These are phyloP conservation scores for Jacaranda copaia DNA, from an alignment of 257 asterid genomes.

Conservation along the genomic window DNA sequence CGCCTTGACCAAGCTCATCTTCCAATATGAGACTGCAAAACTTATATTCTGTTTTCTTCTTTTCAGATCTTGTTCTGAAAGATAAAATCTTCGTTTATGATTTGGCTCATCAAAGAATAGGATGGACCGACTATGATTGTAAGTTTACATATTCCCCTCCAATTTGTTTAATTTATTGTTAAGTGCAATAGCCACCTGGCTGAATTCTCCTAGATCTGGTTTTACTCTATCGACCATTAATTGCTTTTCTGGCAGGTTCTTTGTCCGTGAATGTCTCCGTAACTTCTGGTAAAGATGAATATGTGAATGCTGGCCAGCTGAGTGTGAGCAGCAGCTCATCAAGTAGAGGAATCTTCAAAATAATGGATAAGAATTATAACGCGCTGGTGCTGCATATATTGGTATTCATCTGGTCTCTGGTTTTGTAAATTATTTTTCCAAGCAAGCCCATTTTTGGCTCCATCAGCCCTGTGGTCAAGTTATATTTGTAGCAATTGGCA, in stretches of 20 bases:
- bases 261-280: constrained; percentile 56
- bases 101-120: constrained; percentile 61
- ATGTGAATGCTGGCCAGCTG: constrained; percentile 57
- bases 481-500: constrained; percentile 41
- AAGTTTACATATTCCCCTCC: constrained; percentile 31
- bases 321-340: constrained; percentile 52
- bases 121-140: constrained; percentile 76
- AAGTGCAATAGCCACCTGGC: too few species aligned
- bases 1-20: not conserved
- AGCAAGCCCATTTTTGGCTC: constrained; percentile 29
- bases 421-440: constrained; percentile 39
- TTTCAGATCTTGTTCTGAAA: constrained; percentile 67
- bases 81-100: constrained; percentile 74
- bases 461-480: constrained; percentile 32
- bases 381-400: constrained; percentile 38
- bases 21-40: constrained; percentile 2
- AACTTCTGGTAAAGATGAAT: constrained; percentile 53
- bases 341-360: constrained; percentile 28
- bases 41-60: constrained; percentile 21
- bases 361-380: constrained; percentile 25
- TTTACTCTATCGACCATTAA: not conserved
- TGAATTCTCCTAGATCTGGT: too few species aligned
- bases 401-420: constrained; percentile 26
- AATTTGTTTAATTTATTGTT: not conserved
- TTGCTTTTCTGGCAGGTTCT: constrained; percentile 44